Evolutionary conservation across 768 basidiomycete species (phyloP).

Genomic region (Lentinula sp.): DNA sequence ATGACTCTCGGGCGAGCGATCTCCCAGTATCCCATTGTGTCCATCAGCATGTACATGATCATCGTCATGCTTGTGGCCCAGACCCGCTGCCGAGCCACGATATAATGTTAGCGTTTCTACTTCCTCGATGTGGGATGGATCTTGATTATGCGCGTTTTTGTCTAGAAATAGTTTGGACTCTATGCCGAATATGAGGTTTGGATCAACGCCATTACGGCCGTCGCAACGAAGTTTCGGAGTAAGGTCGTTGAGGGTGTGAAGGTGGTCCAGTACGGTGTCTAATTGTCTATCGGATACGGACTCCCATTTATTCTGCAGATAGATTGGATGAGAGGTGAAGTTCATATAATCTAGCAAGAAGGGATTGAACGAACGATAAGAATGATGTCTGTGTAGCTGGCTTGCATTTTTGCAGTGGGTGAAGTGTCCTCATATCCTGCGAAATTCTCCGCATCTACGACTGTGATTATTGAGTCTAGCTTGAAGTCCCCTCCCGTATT

Average conservation of each 20-base stretch:
- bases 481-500: conserved; percentile 57
- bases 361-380: conserved; percentile 55
- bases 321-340: neutral
- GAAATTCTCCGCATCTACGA: conserved; percentile 90
- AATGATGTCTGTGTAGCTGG: conserved; percentile 91
- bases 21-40: conserved; percentile 13
- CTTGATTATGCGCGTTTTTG: conserved; percentile 13
- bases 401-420: conserved; percentile 89
- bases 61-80: conserved; percentile 7
- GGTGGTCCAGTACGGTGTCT: conserved; percentile 81
- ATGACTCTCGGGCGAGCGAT: conserved; percentile 20
- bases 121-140: conserved; percentile 63
- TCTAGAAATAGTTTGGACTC: conserved; percentile 71
- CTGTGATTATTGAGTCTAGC: conserved; percentile 88
- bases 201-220: conserved; percentile 62
- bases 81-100: conserved; percentile 26
- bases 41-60: conserved; percentile 1
- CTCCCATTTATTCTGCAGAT: conserved; percentile 82
- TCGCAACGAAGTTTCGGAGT: conserved; percentile 80
- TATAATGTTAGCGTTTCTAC: conserved; percentile 75
- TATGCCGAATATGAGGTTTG: conserved; percentile 80
- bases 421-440: conserved; percentile 88
- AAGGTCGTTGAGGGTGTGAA: conserved; percentile 82
- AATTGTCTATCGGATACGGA: conserved; percentile 70
- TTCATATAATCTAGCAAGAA: neutral